phyloP scores from a whole-genome alignment of 108 stramenopile species.

The Schizochytrium sp. region DNA sequence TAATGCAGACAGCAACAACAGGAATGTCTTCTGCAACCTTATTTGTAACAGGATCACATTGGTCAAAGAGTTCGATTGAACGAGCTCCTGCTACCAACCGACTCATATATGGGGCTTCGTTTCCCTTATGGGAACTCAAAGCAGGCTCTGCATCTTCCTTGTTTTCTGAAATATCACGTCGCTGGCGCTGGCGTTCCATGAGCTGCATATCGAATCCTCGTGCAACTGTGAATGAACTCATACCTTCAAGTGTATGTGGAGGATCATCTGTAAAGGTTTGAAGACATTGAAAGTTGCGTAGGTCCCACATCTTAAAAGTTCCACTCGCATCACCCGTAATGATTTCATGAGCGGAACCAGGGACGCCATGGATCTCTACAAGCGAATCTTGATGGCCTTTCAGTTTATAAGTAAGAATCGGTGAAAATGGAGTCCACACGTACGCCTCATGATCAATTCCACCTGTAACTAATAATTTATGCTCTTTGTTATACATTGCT shows the following conservation, averaged over 20 bases:
- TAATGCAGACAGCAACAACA: slow-evolving; percentile 69
- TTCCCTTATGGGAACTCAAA: not conserved
- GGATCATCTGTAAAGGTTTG: slow-evolving; percentile 71
- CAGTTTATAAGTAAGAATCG: slow-evolving; percentile 69
- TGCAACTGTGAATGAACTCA: slow-evolving; percentile 53
- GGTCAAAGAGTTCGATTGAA: slow-evolving; percentile 73
- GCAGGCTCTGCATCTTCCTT: not conserved
- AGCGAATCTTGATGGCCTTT: slow-evolving; percentile 74
- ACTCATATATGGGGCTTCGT: slow-evolving; percentile 62
- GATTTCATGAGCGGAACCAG: slow-evolving; percentile 74
- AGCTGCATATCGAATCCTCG: slow-evolving; percentile 52
- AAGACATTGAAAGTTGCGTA: slow-evolving; percentile 74
- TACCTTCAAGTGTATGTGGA: slow-evolving; percentile 65
- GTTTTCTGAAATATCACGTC: not conserved
- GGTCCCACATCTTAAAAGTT: slow-evolving; percentile 73
- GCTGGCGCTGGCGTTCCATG: slow-evolving; percentile 51
- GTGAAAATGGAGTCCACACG: slow-evolving; percentile 78
- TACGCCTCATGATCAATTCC: slow-evolving; percentile 78
- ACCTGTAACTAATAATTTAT: slow-evolving; percentile 70
- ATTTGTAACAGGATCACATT: slow-evolving; percentile 70
- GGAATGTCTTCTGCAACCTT: slow-evolving; percentile 75
- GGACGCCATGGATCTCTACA: slow-evolving; percentile 73
- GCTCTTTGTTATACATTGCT: slow-evolving; percentile 70
- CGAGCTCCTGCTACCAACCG: slow-evolving; percentile 71
- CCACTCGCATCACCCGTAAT: slow-evolving; percentile 75